Evolutionary conservation across 2,329 filamentous ascomycete species (phyloP), one percentile per base, ranked within the genome.

Genomic region (Colletotrichum spaethianum): DNA sequence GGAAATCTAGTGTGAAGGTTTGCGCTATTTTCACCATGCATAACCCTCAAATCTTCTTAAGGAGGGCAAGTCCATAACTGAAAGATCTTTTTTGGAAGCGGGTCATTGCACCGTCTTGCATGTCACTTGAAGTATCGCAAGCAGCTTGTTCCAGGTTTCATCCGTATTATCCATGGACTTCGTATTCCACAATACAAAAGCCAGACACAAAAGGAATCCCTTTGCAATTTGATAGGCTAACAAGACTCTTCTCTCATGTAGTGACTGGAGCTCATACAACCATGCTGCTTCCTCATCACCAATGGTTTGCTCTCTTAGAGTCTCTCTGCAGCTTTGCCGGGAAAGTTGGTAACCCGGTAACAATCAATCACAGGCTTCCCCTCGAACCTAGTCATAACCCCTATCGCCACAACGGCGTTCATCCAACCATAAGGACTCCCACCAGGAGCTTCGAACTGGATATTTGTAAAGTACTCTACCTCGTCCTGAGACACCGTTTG

Each of bases 331-430:
- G 40, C 31, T 12, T 28, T 28, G 23, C 33, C 63, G 9, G 75
- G 75, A 20, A 77, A 76, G n/a, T 77, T 77, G 1, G 75, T 77
- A 40, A 77, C 40, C 11, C 75, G 71, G 28, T 76, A 77, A 28
- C 75, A 76, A 31, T 77, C 75, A 36, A 77, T 75, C 12, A 76
- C 62, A 9, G 75, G 74, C 57, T 53, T 67, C 9, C 72, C 75
- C 23, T 76, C 66, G 26, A 69, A 74, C 75, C 75, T 76, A 9
- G 62, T 69, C 75, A 76, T 76, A 3, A 73, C 74, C 2, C 75
- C 75, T 18, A 77, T 14, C 0, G 75, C 74, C 5, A 76, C 68
- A 0, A 74, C 65, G 12, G 72, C 67, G 48, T 77, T 77, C 73
- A 77, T 73, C 75, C 75, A 76, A 33, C 52, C 64, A 12, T 76